Evolutionary conservation across 148 eudicot species (phyloP).

Genomic region (Vaccinium macrocarpon): DNA sequence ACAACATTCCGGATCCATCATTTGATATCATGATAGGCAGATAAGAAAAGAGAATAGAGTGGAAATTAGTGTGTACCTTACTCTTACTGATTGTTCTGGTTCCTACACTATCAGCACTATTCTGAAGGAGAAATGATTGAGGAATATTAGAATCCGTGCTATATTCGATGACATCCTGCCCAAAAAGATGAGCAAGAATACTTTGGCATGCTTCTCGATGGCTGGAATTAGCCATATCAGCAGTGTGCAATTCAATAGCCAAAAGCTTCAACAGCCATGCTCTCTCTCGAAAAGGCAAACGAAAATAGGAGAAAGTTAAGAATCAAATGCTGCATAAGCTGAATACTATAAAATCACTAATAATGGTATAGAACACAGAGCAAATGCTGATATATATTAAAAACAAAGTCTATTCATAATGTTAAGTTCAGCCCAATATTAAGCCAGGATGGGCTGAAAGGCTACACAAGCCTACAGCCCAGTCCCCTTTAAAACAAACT

Average conservation of each 20-base stretch:
- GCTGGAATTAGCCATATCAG: slow-evolving; percentile 53
- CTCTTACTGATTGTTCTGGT: slow-evolving; percentile 44
- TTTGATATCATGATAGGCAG: not conserved
- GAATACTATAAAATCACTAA: slow-evolving; percentile 16
- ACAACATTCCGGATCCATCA: not conserved
- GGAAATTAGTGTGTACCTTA: slow-evolving; percentile 45
- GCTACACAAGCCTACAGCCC: not conserved
- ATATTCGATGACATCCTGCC: slow-evolving; percentile 37
- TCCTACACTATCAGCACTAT: slow-evolving; percentile 42
- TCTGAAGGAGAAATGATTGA: slow-evolving; percentile 31
- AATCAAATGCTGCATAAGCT: slow-evolving; percentile 1
- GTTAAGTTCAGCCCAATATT: not conserved
- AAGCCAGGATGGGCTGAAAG: not conserved
- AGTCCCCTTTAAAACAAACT: not conserved
- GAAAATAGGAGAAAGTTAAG: not conserved
- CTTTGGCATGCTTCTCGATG: slow-evolving; percentile 75
- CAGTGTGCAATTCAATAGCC: slow-evolving; percentile 73
- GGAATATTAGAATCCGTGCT: slow-evolving; percentile 42
- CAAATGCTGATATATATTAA: not conserved
- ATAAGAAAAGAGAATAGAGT: slow-evolving; percentile 12
- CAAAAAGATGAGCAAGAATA: slow-evolving; percentile 67
- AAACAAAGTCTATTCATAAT: not conserved
- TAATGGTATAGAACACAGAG: not conserved
- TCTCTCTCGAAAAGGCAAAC: slow-evolving; percentile 48
- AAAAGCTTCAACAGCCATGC: slow-evolving; percentile 97